These are phyloP conservation scores for Saururus chinensis DNA, from an alignment of 164 flowering plant species.

Conservation along the genomic window DNA sequence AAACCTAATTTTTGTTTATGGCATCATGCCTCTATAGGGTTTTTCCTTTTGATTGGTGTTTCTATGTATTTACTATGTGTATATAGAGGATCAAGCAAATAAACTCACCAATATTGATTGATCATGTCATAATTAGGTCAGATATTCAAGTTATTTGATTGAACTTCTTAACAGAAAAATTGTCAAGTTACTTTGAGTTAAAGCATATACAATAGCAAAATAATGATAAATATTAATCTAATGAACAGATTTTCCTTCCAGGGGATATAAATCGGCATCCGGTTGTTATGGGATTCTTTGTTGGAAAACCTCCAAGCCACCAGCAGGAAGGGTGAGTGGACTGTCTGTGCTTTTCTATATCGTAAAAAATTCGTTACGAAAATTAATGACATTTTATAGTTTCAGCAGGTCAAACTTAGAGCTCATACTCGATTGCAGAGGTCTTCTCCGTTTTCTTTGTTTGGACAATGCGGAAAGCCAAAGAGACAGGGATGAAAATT, in stretches of 20 bases:
- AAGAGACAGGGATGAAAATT: not conserved
- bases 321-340: conserved; percentile 4
- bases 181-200: no score
- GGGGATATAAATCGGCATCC: conserved; percentile 11
- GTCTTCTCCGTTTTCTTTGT: conserved; percentile 3
- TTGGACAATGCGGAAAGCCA: conserved; percentile 9
- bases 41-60: no score
- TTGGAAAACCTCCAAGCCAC: conserved; percentile 10
- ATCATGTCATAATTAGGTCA: no score
- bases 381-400: not conserved
- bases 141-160: no score
- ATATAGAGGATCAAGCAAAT: no score
- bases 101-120: no score
- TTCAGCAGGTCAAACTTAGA: conserved; percentile 7
- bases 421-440: conserved; percentile 1
- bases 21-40: not conserved
- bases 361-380: not conserved
- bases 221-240: no score
- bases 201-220: no score
- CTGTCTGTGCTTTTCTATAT: not conserved
- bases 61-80: no score
- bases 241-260: not conserved
- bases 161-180: no score
- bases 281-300: conserved; percentile 13
- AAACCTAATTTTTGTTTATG: no score